These are phyloP conservation scores for Diversispora eburnea DNA, from an alignment of 192 early-diverging fungal species.

Conservation along the genomic window DNA sequence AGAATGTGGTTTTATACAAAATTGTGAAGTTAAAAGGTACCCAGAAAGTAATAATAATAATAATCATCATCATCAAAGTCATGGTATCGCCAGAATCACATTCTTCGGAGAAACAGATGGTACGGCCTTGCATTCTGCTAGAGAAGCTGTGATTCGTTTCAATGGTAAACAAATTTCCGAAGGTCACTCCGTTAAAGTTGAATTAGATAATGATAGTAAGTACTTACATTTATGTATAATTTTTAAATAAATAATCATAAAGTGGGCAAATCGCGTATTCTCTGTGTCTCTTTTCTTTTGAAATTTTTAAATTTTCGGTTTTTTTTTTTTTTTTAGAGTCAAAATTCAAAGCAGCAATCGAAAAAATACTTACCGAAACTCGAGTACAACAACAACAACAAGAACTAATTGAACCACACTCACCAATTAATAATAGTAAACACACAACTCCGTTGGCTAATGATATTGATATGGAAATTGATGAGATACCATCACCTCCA, in stretches of 20 bases:
- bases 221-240: not conserved
- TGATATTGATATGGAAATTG: constrained; percentile 45
- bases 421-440: not conserved
- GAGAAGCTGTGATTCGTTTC: constrained; percentile 46
- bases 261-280: constrained; percentile 22
- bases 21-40: constrained; percentile 42
- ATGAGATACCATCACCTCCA: constrained; percentile 41
- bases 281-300: no score
- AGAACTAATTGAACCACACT: constrained; percentile 17
- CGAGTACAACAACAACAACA: not conserved
- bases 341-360: constrained; percentile 36
- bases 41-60: constrained; percentile 27
- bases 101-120: constrained; percentile 42
- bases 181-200: constrained; percentile 32
- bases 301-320: not conserved
- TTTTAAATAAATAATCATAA: not conserved
- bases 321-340: constrained; percentile 30
- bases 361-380: constrained; percentile 31
- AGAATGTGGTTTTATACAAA: constrained; percentile 15
- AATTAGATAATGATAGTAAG: constrained; percentile 40
- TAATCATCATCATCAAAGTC: constrained; percentile 36
- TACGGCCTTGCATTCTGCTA: constrained; percentile 31
- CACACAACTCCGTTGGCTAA: constrained; percentile 34
- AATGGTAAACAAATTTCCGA: constrained; percentile 45
- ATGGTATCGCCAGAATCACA: constrained; percentile 48